Evolutionary conservation across 805 yeast genomes (phyloP), one percentile per base, ranked within the genome.

Genomic region (Candida taoyuanica): DNA sequence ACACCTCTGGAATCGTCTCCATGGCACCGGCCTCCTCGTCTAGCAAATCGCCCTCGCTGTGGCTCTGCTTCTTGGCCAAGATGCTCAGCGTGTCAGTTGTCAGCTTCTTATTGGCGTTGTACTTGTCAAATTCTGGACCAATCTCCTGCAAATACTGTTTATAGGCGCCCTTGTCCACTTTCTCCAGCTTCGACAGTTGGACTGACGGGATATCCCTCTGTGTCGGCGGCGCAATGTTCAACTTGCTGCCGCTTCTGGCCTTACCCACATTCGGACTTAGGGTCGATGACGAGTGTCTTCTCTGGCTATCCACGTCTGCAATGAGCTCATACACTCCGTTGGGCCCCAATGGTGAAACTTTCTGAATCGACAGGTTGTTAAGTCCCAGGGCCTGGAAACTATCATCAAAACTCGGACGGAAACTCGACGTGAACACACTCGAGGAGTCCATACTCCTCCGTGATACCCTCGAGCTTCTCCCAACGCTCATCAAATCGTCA

Each of bases 201-300:
- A 87, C 81, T 17, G 81, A 87, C 0, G 97, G 96, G 9, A 91
- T 91, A 53, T 93, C 98, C 34, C 72, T 70, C 2, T 74, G 67
- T 0, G 96, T 81, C 0, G 98, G 98, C 7, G 76, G 71, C 29
- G 66, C 65, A 18, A 82, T 55, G 47, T 71, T 71, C 23, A 74
- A 58, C 8, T 70, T 70, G 0, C 76, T 69, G 9, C 63, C 58
- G 40, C 46, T 11, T 55, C 17, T 9, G 5, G 47, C 16, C 56
- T 41, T 16, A 49, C 13, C 58, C 39, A 48, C 53, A 48, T 51
- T 51, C 38, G 61, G 56, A 33, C 52, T 57, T 34, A 51, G 24
- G 1, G 47, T 18, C 3, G 49, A 48, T 8, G 24, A 11, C 24
- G 7, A 11, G 24, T 11, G 24, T n/a, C n/a, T n/a, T n/a, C n/a